Evolutionary conservation across 192 early-diverging fungal species (phyloP).

Genomic region (Coemansia sp.): DNA sequence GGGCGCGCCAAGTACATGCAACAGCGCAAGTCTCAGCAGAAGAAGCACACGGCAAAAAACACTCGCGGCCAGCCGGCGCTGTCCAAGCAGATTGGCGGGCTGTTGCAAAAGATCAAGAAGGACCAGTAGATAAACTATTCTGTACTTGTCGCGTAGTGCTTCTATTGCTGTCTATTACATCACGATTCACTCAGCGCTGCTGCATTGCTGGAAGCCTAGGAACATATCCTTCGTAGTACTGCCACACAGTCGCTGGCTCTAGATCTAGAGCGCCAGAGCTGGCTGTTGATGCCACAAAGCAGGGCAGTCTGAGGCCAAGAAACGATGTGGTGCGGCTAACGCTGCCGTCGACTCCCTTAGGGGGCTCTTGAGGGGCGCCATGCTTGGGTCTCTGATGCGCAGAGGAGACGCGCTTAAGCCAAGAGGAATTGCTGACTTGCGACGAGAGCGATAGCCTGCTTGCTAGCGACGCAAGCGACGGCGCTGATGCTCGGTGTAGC

Average conservation of each 20-base stretch:
- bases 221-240: slow-evolving; percentile 4
- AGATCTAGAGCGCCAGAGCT: background rate
- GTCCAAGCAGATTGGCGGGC: slow-evolving; percentile 33
- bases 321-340: background rate
- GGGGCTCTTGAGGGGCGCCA: background rate
- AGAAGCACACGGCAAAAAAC: slow-evolving; percentile 32
- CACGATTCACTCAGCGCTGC: background rate
- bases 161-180: background rate
- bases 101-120: slow-evolving; percentile 41
- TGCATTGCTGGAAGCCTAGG: background rate
- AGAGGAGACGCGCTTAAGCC: background rate
- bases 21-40: slow-evolving; percentile 36
- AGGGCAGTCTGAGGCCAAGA: background rate
- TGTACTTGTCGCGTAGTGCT: background rate
- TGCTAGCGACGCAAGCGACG: background rate
- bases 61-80: slow-evolving; percentile 44
- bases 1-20: slow-evolving; percentile 26
- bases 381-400: background rate
- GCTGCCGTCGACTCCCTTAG: background rate
- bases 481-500: background rate
- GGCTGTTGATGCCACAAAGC: background rate
- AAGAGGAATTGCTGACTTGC: background rate
- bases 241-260: slow-evolving; percentile 1
- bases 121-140: background rate
- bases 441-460: slow-evolving; percentile 2